A percentile compares a stretch with the other conserved stretches of the same genome.
Evolutionary conservation across 805 yeast genomes (phyloP).

Genomic region (Starmerella khaoyaiensis): DNA sequence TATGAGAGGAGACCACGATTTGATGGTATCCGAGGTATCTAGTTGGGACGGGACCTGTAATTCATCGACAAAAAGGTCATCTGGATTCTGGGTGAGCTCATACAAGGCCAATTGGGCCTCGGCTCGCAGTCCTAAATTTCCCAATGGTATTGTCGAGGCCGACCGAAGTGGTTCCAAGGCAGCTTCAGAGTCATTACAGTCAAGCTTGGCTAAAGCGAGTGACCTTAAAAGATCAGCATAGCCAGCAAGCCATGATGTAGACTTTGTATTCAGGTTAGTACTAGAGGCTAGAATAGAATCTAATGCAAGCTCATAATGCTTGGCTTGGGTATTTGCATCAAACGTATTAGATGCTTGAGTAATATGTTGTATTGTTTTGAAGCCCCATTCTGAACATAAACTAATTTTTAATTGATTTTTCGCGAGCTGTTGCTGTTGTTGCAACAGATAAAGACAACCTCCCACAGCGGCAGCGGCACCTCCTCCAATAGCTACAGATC

Average conservation of each 20-base stretch:
- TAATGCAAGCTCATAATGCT: constrained; percentile 20
- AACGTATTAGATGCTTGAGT: constrained; percentile 10
- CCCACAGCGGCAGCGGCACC: constrained; percentile 16
- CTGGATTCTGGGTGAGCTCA: constrained; percentile 5
- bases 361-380: constrained; percentile 16
- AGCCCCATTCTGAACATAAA: constrained; percentile 19
- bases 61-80: background rate
- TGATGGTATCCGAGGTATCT: constrained; percentile 1
- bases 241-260: constrained; percentile 26
- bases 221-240: constrained; percentile 26
- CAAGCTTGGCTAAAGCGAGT: constrained; percentile 22
- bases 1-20: constrained; percentile 10
- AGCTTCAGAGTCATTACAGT: constrained; percentile 9
- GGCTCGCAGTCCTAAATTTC: constrained; percentile 20
- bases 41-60: constrained; percentile 6
- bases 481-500: constrained; percentile 18
- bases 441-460: constrained; percentile 12
- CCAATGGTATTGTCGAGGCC: constrained; percentile 23
- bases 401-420: constrained; percentile 4
- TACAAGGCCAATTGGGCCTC: constrained; percentile 22
- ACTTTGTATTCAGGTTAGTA: constrained; percentile 20
- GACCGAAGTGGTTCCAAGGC: constrained; percentile 23
- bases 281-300: constrained; percentile 14
- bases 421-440: constrained; percentile 13
- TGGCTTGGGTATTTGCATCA: constrained; percentile 8